These are phyloP conservation scores for Leishmania tarentolae DNA, from an alignment of 208 protist genomes.

Conservation along the genomic window DNA sequence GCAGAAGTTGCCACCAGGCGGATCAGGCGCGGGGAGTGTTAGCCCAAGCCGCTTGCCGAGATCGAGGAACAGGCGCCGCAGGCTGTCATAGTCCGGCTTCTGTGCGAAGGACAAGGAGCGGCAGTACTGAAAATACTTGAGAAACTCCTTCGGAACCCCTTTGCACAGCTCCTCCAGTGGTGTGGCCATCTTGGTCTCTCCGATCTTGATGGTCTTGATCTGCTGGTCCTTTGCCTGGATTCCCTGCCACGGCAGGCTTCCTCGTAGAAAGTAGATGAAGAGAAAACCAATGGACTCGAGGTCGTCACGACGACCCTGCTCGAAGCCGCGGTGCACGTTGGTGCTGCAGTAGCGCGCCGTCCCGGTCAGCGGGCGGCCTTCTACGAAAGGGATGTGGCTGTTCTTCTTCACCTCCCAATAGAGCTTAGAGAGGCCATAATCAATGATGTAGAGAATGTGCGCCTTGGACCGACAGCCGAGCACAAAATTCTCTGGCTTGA, in stretches of 20 bases:
- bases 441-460: constrained; percentile 95
- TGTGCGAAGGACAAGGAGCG: constrained; percentile 72
- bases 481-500: constrained; percentile 93
- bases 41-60: constrained; percentile 42
- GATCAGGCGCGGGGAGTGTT: constrained; percentile 6
- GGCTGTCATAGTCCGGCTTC: constrained; percentile 80
- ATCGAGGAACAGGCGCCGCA: constrained; percentile 67
- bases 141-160: constrained; percentile 65
- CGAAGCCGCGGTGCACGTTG: constrained; percentile 99
- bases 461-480: constrained; percentile 57
- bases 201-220: constrained; percentile 82
- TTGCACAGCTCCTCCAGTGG: constrained; percentile 70
- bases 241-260: constrained; percentile 94
- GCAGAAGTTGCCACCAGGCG: constrained; percentile 1
- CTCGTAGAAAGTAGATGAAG: constrained; percentile 93
- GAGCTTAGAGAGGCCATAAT: constrained; percentile 99
- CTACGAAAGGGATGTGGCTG: constrained; percentile 98
- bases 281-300: constrained; percentile 94
- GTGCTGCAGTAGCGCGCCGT: constrained; percentile 99
- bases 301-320: constrained; percentile 95
- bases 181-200: constrained; percentile 82
- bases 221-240: constrained; percentile 75
- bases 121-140: constrained; percentile 79
- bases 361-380: constrained; percentile 98
- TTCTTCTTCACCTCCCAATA: constrained; percentile 95